Base-by-base conservation (phyloP, 75 land plant species). In the Chamaecyparis obtusa region DNA sequence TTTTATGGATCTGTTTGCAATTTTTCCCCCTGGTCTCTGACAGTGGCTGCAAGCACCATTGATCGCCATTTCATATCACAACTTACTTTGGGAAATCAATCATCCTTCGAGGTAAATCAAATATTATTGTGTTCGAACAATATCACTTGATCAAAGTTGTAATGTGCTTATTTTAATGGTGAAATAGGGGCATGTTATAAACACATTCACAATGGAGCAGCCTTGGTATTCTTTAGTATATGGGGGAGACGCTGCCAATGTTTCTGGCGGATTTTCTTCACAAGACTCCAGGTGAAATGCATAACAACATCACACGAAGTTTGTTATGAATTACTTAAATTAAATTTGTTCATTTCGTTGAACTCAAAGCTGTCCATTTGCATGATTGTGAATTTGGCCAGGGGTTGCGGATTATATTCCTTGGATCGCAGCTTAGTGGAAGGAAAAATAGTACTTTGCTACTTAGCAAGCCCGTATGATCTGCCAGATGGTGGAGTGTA, bases 1-100 rank as follows among this genome's bases (percentile, higher is more conserved):
- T 48, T 64, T 37, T 2, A 1, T 3, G 41, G 43, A 19, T 49
- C 88, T 16, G 85, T 89, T 7, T 51, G 41, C 56, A 91, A 87
- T 46, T 36, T 54, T 33, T 87, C 93, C 17, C 93, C 93, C 24
- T 92, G 93, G 93, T 17, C 89, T 39, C 19, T 92, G 16, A 86
- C 88, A 46, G 89, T 90, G 8, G 93, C 90, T 6, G 93, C 90
- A 15, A 92, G 88, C 55, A 88, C 80, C 71, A 87, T 88, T 2
- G 93, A 92, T 84, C 86, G 93, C 19, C 46, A 46, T 21, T 88
- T 92, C 85, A 77, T 67, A 10, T 10, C 60, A 13, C 75, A 85
- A 32, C 41, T 92, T n/a, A 71, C 43, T 32, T 87, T 92, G 35
- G 92, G 90, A 16, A 88, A 92, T 51, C 88, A 88, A 35, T 86